Conservation (phyloP, 2,329 filamentous ascomycete genomes). For the Trichoderma sp. region DNA sequence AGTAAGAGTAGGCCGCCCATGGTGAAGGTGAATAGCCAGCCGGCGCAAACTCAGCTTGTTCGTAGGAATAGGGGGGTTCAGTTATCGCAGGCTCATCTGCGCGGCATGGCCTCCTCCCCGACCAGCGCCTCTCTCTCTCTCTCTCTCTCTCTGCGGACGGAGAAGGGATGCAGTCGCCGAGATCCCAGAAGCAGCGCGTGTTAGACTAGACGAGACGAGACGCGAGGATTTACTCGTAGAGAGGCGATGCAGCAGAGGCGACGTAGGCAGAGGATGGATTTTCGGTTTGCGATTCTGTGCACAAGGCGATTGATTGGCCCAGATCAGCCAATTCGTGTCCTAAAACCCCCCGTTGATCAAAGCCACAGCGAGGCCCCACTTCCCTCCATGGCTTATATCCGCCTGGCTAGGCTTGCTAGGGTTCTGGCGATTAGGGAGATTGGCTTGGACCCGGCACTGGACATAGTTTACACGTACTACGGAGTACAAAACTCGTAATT, state of each 20-base stretch:
- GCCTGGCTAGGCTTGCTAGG: neutral
- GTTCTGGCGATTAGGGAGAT: neutral
- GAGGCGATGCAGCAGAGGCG: neutral
- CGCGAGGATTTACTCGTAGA: neutral
- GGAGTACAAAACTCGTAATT: neutral
- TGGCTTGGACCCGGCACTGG: neutral
- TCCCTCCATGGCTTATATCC: neutral
- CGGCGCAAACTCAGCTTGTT: conserved; percentile 19
- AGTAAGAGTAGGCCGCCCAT: conserved; percentile 22
- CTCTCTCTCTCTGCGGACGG: neutral
- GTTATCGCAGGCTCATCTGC: conserved; percentile 19
- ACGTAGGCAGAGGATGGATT: conserved; percentile 4
- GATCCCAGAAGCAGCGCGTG: neutral
- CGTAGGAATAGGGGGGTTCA: conserved; percentile 11
- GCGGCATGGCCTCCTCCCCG: conserved; percentile 16
- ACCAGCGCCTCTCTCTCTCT: neutral
- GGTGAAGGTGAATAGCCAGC: conserved; percentile 17
- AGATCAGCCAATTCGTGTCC: conserved; percentile 20
- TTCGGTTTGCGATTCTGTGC: conserved; percentile 15
- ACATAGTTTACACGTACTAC: neutral
- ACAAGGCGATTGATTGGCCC: conserved; percentile 17
- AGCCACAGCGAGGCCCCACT: conserved; percentile 16
- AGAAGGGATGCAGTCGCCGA: neutral
- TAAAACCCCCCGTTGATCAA: neutral
- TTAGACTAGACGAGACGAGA: neutral